Base-by-base conservation (phyloP, 768 basidiomycete species). In the Lentinula edodes region DNA sequence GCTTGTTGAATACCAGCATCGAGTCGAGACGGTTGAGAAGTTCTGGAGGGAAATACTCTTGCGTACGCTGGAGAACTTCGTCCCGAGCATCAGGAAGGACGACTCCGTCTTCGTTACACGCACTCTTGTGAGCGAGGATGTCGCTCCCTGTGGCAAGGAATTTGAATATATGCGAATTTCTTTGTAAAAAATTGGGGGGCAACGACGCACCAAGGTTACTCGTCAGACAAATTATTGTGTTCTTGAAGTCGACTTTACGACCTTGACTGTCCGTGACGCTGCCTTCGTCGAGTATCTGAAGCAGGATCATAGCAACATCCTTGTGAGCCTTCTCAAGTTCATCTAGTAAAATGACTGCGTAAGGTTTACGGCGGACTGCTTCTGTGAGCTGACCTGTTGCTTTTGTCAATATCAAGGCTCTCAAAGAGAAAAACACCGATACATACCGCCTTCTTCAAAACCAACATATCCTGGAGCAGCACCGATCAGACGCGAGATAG, bases 251-350 rank as follows among this genome's bases (percentile, higher is more conserved):
- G 2, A 96, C 89, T 70, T 93, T 91, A 59, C 92, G 84, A 8
- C 94, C 94, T 70, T 95, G 92, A 64, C 91, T 93, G 69, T 97
- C 94, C 0, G 94, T 95, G 63, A 95, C 80, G 53, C 77, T 85
- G 7, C 94, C 94, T 71, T 97, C 94, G 65, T 97, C 93, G 12
- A 97, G 80, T 51, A 97, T 90, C 70, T 97, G 94, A 2, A 96
- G 79, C 18, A 96, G 77, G 64, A 95, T 91, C 86, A 95, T 90
- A 0, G 91, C 82, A 28, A 97, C 92, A 68, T 95, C 93, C 76
- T 91, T 93, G 74, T 95, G 94, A 0, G 93, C 94, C 73, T 97
- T 97, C 75, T 97, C 95, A 62, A 97, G 82, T 71, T 93, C 92
- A 68, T 93, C 90, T 60, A 93, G 86, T 60, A 93, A 77, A 42